Percentiles rank a stretch among this genome's conserved stretches.
These are phyloP conservation scores for Lactarius sanguifluus DNA, from an alignment of 768 basidiomycete genomes.

Conservation along the genomic window DNA sequence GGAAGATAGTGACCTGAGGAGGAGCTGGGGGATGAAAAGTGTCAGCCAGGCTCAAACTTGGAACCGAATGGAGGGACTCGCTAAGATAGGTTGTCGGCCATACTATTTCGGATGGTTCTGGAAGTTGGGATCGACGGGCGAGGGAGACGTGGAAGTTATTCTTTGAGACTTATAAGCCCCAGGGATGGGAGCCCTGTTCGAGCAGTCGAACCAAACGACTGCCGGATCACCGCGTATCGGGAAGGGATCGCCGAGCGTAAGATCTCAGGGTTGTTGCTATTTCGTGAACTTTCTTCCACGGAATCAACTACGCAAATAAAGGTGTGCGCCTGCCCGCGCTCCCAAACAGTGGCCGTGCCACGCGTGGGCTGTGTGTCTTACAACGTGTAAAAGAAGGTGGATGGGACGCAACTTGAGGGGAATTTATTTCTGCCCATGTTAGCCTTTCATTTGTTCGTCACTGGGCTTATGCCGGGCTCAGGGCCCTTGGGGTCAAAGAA, in stretches of 20 bases:
- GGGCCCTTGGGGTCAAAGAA: conserved; percentile 20
- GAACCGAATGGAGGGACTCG: conserved; percentile 30
- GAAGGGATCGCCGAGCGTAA: conserved; percentile 33
- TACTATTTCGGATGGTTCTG: conserved; percentile 32
- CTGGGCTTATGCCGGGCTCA: conserved; percentile 4
- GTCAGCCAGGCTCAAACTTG: conserved; percentile 1
- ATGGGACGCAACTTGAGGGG: not conserved
- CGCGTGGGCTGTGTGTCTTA: conserved; percentile 23
- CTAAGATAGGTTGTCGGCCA: conserved; percentile 40
- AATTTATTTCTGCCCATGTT: conserved; percentile 2
- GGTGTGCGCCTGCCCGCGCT: conserved; percentile 15
- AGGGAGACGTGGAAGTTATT: conserved; percentile 33
- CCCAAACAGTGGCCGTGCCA: conserved; percentile 26
- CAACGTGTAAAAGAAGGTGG: conserved; percentile 20
- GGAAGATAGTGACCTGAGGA: conserved; percentile 34
- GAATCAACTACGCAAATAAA: conserved; percentile 29
- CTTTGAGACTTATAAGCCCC: conserved; percentile 33
- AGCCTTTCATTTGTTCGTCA: conserved; percentile 7
- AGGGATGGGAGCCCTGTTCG: conserved; percentile 31
- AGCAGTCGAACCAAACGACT: conserved; percentile 33
- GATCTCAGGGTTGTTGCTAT: conserved; percentile 32
- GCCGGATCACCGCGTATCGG: conserved; percentile 42
- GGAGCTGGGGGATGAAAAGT: conserved; percentile 30
- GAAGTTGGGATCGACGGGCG: conserved; percentile 34
- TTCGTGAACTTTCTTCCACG: conserved; percentile 24